Evolutionary conservation across 1,284 basidiomycete species (phyloP).

Genomic region (Gymnopus androsaceus): DNA sequence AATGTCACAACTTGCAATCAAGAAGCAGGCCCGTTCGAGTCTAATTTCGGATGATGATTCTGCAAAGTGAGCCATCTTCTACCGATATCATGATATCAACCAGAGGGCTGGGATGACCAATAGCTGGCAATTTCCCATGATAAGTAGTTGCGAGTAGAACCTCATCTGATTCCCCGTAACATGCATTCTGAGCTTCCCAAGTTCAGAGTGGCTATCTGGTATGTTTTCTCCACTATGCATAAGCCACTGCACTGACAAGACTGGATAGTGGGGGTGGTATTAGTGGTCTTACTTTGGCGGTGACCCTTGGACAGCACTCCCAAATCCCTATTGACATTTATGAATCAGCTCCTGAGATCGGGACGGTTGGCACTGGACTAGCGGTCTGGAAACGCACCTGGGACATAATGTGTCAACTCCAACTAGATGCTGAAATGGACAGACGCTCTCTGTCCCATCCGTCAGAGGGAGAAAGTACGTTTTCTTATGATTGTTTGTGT

Average conservation of each 20-base stretch:
- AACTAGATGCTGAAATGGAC: slow-evolving; percentile 25
- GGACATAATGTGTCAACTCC: slow-evolving; percentile 31
- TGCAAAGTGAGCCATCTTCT: too few relatives aligned
- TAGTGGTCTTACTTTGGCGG: slow-evolving; percentile 40
- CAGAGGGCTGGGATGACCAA: too few relatives aligned
- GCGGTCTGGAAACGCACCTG: slow-evolving; percentile 37
- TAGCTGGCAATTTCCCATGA: too few relatives aligned
- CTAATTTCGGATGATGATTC: too few relatives aligned
- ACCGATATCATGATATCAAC: too few relatives aligned
- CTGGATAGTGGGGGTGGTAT: slow-evolving; percentile 36
- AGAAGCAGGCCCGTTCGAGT: too few relatives aligned
- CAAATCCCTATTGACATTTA: slow-evolving; percentile 41
- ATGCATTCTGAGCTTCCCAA: not conserved
- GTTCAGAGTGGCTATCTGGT: not conserved
- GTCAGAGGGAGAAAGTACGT: not conserved
- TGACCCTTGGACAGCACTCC: slow-evolving; percentile 31
- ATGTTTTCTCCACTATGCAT: not conserved
- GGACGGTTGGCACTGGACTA: slow-evolving; percentile 35
- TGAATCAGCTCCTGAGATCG: slow-evolving; percentile 36
- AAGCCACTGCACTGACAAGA: not conserved
- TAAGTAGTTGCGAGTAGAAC: too few relatives aligned
- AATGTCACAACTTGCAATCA: too few relatives aligned
- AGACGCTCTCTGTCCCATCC: not conserved
- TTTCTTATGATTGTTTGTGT: not conserved
- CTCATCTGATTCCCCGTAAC: too few relatives aligned